Percentiles rank a stretch among this genome's conserved stretches.
Evolutionary conservation across 352 stramenopile species (phyloP).

Genomic region (Globisporangium uncinulatum): DNA sequence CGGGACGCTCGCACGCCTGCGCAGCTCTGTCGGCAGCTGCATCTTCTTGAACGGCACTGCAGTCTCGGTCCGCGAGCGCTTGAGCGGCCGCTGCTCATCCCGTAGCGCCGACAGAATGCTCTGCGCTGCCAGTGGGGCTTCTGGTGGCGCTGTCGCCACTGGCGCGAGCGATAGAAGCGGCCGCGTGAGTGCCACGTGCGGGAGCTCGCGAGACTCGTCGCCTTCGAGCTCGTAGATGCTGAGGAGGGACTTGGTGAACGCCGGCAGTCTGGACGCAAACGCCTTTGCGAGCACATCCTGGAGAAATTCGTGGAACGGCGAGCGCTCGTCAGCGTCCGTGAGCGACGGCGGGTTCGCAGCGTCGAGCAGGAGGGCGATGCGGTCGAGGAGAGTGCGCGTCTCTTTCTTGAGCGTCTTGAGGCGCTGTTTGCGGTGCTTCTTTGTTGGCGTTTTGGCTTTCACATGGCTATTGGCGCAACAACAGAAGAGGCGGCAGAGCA

Average conservation of each 20-base stretch:
- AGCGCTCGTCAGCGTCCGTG: conserved; percentile 55
- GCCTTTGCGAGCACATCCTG: conserved; percentile 36
- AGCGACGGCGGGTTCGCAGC: conserved; percentile 60
- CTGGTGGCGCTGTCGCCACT: background rate
- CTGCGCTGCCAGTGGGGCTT: conserved; percentile 6
- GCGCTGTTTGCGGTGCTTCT: background rate
- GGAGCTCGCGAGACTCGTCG: conserved; percentile 19
- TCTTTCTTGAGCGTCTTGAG: conserved; percentile 41
- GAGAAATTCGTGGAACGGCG: conserved; percentile 71
- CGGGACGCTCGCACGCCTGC: conserved; percentile 11
- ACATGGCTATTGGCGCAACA: conserved; percentile 18
- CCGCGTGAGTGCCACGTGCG: conserved; percentile 7
- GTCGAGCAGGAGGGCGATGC: conserved; percentile 67
- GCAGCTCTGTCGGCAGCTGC: conserved; percentile 11
- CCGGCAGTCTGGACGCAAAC: conserved; percentile 35
- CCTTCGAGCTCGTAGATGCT: conserved; percentile 51
- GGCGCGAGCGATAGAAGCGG: conserved; percentile 12
- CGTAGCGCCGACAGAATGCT: conserved; percentile 67
- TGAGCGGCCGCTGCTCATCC: conserved; percentile 42
- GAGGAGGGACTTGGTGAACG: conserved; percentile 44
- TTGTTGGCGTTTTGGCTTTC: conserved; percentile 22
- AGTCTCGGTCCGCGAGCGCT: conserved; percentile 27
- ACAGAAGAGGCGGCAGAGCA: conserved; percentile 45
- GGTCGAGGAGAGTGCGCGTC: conserved; percentile 60
- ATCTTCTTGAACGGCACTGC: conserved; percentile 48